phyloP scores from a whole-genome alignment of 305 asterid species.

The Stenogyne calaminthoides region DNA sequence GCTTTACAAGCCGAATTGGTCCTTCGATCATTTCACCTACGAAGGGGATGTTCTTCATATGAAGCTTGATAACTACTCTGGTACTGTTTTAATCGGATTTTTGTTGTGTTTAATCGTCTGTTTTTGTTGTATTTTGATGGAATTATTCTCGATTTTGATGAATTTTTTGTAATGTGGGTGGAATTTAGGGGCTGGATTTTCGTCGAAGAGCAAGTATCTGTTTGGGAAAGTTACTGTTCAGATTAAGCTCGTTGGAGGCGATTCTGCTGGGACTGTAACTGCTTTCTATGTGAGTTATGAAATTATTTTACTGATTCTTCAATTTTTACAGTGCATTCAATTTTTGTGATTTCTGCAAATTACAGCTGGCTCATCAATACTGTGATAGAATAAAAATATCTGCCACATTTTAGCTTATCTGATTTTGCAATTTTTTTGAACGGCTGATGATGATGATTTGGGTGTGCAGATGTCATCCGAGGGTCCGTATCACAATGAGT shows the following conservation, averaged over 20 bases:
- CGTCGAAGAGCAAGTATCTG: conserved; percentile 80
- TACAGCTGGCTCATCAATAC: conserved; percentile 23
- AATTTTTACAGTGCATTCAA: conserved; percentile 1
- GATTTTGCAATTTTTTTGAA: not conserved
- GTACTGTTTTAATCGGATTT: conserved; percentile 29
- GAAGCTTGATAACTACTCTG: conserved; percentile 76
- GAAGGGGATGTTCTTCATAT: conserved; percentile 69
- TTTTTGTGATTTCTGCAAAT: not conserved
- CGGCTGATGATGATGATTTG: not conserved
- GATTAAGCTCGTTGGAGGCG: conserved; percentile 92
- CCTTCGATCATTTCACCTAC: conserved; percentile 63
- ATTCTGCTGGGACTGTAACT: conserved; percentile 96
- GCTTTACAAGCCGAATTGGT: conserved; percentile 80
- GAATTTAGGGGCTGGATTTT: conserved; percentile 80
- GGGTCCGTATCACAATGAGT: conserved; percentile 78
- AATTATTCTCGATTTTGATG: not conserved
- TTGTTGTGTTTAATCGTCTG: not conserved
- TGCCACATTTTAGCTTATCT: not conserved
- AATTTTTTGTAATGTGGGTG: not conserved
- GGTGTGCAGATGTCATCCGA: conserved; percentile 84
- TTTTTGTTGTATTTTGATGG: not conserved
- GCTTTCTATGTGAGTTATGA: conserved; percentile 69
- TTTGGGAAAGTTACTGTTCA: conserved; percentile 82
- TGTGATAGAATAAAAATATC: not conserved
- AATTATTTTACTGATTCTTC: too few species aligned